phyloP scores from a whole-genome alignment of 208 protist species.

The Trypanosoma brucei region DNA sequence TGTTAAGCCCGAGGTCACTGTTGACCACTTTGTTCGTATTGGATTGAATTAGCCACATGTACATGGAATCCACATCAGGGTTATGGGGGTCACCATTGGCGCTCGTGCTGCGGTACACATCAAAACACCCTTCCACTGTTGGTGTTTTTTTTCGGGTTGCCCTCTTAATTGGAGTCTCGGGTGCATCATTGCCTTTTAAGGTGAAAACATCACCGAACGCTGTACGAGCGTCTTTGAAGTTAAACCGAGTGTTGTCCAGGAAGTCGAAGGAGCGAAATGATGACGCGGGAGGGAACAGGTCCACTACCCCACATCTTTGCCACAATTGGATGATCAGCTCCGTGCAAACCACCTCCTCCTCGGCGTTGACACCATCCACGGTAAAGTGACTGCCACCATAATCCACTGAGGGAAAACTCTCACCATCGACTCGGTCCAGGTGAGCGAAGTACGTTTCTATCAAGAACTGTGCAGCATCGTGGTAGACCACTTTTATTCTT shows the following conservation, averaged over 20 bases:
- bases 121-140: conserved; percentile 23
- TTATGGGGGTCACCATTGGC: conserved; percentile 14
- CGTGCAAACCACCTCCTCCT: conserved; percentile 58
- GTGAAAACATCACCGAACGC: conserved; percentile 33
- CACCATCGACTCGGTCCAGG: conserved; percentile 18
- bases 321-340: conserved; percentile 79
- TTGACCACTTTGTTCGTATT: conserved; percentile 30
- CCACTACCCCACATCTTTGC: conserved; percentile 48
- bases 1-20: conserved; percentile 35
- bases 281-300: conserved; percentile 66
- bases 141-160: neutral
- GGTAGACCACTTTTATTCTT: conserved; percentile 31
- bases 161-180: conserved; percentile 1
- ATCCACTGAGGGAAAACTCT: conserved; percentile 10
- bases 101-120: conserved; percentile 33
- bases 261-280: conserved; percentile 79
- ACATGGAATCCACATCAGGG: conserved; percentile 23
- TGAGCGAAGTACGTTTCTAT: conserved; percentile 64
- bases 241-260: conserved; percentile 63
- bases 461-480: conserved; percentile 34
- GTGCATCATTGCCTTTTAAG: conserved; percentile 25
- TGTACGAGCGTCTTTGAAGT: conserved; percentile 33
- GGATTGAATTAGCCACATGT: conserved; percentile 64
- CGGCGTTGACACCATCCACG: conserved; percentile 63
- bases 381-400: conserved; percentile 40